Evolutionary conservation across 164 flowering plant genomes (phyloP).

Genomic region (Berberis vulgaris): DNA sequence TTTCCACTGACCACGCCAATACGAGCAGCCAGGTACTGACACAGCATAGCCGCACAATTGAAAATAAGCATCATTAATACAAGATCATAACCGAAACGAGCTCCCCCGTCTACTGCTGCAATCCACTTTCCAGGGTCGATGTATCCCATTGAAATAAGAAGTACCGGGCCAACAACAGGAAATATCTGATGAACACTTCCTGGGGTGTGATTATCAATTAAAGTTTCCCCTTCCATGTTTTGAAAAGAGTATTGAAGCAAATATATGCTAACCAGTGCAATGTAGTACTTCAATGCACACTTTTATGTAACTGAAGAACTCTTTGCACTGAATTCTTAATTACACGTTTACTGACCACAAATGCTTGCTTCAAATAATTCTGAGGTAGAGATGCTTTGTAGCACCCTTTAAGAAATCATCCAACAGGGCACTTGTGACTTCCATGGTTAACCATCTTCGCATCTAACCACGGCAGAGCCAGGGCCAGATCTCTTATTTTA

Average conservation of each 20-base stretch:
- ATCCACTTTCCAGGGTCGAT: slow-evolving; percentile 99
- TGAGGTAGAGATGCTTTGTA: no score
- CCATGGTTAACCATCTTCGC: no score
- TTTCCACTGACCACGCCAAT: slow-evolving; percentile 70
- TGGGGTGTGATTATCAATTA: slow-evolving; percentile 17
- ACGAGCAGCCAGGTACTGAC: slow-evolving; percentile 74
- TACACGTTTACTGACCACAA: no score
- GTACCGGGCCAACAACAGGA: slow-evolving; percentile 55
- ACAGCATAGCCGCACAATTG: slow-evolving; percentile 67
- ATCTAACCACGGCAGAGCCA: no score
- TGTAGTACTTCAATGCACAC: no score
- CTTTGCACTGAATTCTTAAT: no score
- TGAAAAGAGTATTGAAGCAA: neutral
- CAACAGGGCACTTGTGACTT: no score
- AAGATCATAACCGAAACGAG: slow-evolving; percentile 76
- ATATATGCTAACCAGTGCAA: no score
- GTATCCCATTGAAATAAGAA: slow-evolving; percentile 67
- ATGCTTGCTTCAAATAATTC: no score
- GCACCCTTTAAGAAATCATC: no score
- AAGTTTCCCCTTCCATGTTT: slow-evolving; percentile 46
- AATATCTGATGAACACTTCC: slow-evolving; percentile 29
- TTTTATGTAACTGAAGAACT: no score
- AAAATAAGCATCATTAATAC: slow-evolving; percentile 42
- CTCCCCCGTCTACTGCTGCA: slow-evolving; percentile 61
- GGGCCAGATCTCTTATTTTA: no score